A percentile compares a stretch with the other conserved stretches of the same genome.
These are phyloP conservation scores for Trichophyton benhamiae DNA, from an alignment of 2,329 filamentous ascomycete genomes.

Conservation along the genomic window DNA sequence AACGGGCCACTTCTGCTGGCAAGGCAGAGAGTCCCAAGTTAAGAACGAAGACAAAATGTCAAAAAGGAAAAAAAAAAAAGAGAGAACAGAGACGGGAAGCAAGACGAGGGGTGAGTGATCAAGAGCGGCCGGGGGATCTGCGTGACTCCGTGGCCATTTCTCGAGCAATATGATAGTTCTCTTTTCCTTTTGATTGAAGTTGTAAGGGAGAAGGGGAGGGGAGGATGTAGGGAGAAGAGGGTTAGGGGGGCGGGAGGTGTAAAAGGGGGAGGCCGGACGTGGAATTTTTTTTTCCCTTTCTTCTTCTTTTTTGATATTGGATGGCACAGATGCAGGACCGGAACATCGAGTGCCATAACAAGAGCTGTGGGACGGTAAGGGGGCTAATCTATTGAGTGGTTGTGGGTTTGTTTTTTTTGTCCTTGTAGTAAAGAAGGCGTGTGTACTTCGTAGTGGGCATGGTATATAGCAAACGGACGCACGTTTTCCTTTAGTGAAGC, in stretches of 20 bases:
- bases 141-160: background rate
- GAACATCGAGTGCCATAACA: background rate
- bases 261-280: too few species aligned
- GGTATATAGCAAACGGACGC: background rate
- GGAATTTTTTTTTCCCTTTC: background rate
- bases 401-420: too few species aligned
- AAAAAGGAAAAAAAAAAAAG: too few species aligned
- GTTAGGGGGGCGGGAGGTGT: too few species aligned
- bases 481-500: too few species aligned
- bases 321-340: background rate
- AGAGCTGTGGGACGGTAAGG: background rate
- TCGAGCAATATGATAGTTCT: background rate
- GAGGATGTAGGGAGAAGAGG: too few species aligned
- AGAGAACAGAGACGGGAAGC: too few species aligned
- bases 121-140: background rate
- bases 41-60: too few species aligned
- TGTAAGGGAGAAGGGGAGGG: too few species aligned
- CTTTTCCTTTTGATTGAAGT: background rate
- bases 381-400: background rate
- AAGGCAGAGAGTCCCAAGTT: too few species aligned
- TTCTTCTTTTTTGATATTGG: background rate
- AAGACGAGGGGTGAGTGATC: background rate
- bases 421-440: background rate
- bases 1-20: too few species aligned
- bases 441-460: background rate